Evolutionary conservation across 1,284 basidiomycete species (phyloP), one percentile per base, ranked within the genome.

Genomic region (Afroboletus lepidellus): DNA sequence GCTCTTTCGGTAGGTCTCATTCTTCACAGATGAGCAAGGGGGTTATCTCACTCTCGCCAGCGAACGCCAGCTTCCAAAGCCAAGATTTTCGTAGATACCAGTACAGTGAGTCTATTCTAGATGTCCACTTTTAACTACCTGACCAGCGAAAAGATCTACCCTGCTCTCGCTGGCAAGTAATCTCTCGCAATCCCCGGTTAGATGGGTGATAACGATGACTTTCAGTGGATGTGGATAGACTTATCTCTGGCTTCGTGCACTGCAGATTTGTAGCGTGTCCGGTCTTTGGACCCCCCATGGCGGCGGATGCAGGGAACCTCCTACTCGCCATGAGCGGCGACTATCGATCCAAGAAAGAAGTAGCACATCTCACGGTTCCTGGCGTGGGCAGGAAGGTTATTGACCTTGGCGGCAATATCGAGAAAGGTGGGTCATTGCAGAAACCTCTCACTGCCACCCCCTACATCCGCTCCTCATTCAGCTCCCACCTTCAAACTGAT

Each of bases 281-380:
- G 5, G 86, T 94, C 9, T 92, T 95, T 57, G 93, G 92, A 12
- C 77, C 85, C 8, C 83, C 87, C 29, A 66, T 74, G 13, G 81
- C 78, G 20, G 93, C 93, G 0, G 82, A 85, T 27, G 77, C 75
- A 13, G 86, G 83, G 2, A 77, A 85, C 51, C 80, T 96, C 16
- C 66, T 95, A 39, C 77, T 93, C 49, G 80, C 87, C 45, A 86
- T 94, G 75, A 84, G 86, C 3, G 94, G 93, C 8, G 87, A 93
- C 66, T 88, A 92, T 67, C 82, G 83, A 53, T 85, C 85, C 42
- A 94, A 94, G 76, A 90, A 92, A 67, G 82, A 89, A 62, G 80
- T 87, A 3, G 84, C 86, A 2, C 82, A 90, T 64, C 75, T 89
- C 36, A 74, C 89, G 33, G 80, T 93, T 8, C 93, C 93, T 21